phyloP scores from a whole-genome alignment of 306 rosid species.

The Gleditsia sinensis region DNA sequence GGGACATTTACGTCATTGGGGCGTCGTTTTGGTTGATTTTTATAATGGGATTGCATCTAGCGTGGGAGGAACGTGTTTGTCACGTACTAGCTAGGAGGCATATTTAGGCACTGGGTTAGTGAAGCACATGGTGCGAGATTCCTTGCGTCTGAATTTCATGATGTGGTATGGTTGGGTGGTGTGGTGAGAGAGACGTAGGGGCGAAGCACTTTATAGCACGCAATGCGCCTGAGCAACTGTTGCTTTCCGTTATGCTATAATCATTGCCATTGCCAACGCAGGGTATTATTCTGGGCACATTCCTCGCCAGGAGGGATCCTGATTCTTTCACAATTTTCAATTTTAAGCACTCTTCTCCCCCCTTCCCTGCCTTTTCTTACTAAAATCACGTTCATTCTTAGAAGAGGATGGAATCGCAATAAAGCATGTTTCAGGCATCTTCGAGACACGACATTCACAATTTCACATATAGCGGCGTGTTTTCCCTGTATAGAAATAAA shows the following conservation, averaged over 20 bases:
- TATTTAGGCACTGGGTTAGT: constrained; percentile 25
- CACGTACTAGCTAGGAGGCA: constrained; percentile 40
- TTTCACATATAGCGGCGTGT: too few relatives aligned
- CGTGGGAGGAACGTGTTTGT: constrained; percentile 43
- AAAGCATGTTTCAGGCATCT: too few relatives aligned
- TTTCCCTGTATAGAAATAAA: too few relatives aligned
- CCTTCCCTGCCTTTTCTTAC: background rate
- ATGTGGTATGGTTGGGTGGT: constrained; percentile 12
- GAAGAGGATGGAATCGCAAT: too few relatives aligned
- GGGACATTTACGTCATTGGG: background rate
- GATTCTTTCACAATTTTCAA: constrained; percentile 27
- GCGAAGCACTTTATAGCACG: constrained; percentile 7
- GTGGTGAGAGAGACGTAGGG: background rate
- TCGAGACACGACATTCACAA: too few relatives aligned
- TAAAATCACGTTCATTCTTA: background rate
- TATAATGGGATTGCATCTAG: constrained; percentile 16
- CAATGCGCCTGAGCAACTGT: constrained; percentile 19
- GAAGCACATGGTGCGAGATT: constrained; percentile 45
- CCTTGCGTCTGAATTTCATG: constrained; percentile 36
- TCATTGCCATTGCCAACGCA: constrained; percentile 38
- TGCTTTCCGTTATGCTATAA: constrained; percentile 45
- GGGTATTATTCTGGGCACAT: constrained; percentile 29
- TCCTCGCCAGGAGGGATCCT: constrained; percentile 22
- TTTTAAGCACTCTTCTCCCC: constrained; percentile 16
- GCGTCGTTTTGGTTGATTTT: constrained; percentile 18